Evolutionary conservation across 2,329 filamentous ascomycete genomes (phyloP).

Genomic region (Parascedosporium putredinis): DNA sequence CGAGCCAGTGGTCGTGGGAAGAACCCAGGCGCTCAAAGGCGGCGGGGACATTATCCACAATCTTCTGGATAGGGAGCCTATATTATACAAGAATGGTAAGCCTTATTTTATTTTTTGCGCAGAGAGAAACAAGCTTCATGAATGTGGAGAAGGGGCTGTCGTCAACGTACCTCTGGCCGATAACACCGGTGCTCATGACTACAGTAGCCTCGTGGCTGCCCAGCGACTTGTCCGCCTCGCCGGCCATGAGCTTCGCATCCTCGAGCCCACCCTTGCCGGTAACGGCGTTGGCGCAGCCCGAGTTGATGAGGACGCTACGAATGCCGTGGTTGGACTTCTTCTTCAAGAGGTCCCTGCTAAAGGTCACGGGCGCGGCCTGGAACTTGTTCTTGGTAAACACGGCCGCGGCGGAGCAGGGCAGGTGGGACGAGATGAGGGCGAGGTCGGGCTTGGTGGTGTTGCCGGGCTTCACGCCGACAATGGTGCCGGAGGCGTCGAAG

Average conservation of each 20-base stretch:
- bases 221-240: constrained; percentile 57
- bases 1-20: constrained; percentile 78
- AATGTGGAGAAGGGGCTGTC: constrained; percentile 3
- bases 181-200: constrained; percentile 98
- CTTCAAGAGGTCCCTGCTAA: constrained; percentile 64
- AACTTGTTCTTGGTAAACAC: constrained; percentile 99
- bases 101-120: no score
- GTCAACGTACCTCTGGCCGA: constrained; percentile 65
- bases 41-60: constrained; percentile 68
- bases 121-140: not conserved
- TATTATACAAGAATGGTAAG: not conserved
- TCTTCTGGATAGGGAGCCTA: constrained; percentile 83
- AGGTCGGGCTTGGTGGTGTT: constrained; percentile 90
- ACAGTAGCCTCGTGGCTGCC: constrained; percentile 52
- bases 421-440: constrained; percentile 76
- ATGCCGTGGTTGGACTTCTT: constrained; percentile 58
- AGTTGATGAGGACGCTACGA: constrained; percentile 80
- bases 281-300: constrained; percentile 93
- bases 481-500: constrained; percentile 75
- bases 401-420: constrained; percentile 75
- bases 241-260: constrained; percentile 78
- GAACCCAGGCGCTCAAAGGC: constrained; percentile 62
- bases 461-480: constrained; percentile 86
- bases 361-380: constrained; percentile 87
- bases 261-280: constrained; percentile 83